phyloP scores from a whole-genome alignment of 805 yeast species.

The Suhomyces sp. region DNA sequence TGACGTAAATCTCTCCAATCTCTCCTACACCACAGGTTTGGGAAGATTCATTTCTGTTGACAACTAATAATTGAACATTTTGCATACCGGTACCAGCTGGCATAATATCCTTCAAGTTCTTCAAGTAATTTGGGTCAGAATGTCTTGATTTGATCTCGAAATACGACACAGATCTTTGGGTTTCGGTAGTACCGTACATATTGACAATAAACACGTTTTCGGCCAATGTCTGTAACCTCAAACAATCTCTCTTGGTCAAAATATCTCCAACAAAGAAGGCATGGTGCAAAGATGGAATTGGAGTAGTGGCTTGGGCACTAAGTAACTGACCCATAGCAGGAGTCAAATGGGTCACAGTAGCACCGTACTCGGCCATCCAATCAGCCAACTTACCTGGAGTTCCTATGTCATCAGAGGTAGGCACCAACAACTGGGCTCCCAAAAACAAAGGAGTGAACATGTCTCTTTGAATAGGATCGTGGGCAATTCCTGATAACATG shows the following conservation, averaged over 20 bases:
- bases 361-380: conserved; percentile 91
- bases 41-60: conserved; percentile 81
- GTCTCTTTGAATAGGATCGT: conserved; percentile 98
- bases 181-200: conserved; percentile 99
- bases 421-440: conserved; percentile 91
- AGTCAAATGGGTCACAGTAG: conserved; percentile 95
- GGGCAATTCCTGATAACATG: conserved; percentile 98
- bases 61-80: conserved; percentile 91
- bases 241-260: conserved; percentile 93
- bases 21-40: conserved; percentile 98
- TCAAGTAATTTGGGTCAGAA: conserved; percentile 68
- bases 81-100: conserved; percentile 99
- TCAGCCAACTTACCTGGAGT: conserved; percentile 97
- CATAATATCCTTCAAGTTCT: conserved; percentile 87
- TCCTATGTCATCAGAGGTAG: conserved; percentile 96
- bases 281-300: conserved; percentile 82
- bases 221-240: conserved; percentile 87
- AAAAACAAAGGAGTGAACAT: conserved; percentile 96
- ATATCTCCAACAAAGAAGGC: conserved; percentile 99
- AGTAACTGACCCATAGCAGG: conserved; percentile 99
- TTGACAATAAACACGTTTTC: conserved; percentile 86
- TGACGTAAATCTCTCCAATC: conserved; percentile 96
- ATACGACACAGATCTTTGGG: conserved; percentile 96
- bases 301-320: conserved; percentile 90
- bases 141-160: conserved; percentile 79